phyloP scores from a whole-genome alignment of 2,329 filamentous ascomycete species.

The Fusarium sp. region DNA sequence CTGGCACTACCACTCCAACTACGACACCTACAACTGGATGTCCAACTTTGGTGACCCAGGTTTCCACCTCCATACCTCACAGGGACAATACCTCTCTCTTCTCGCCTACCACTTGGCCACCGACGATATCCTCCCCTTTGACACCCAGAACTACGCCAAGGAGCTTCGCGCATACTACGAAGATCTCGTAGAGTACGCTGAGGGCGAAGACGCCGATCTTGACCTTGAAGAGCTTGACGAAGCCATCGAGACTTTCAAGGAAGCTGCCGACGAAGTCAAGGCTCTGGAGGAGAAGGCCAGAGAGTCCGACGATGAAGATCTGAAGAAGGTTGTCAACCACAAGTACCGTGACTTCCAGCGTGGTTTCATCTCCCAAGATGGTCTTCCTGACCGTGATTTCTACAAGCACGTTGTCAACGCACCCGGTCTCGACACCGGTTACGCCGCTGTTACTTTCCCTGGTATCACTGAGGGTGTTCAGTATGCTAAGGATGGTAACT shows the following conservation, averaged over 20 bases:
- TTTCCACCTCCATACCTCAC: conserved; percentile 69
- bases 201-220: conserved; percentile 48
- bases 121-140: conserved; percentile 54
- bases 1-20: conserved; percentile 86
- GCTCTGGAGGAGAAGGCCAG: conserved; percentile 48
- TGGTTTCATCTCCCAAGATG: conserved; percentile 60
- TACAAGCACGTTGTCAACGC: conserved; percentile 61
- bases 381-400: conserved; percentile 58
- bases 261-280: conserved; percentile 48
- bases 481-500: conserved; percentile 53
- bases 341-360: conserved; percentile 62
- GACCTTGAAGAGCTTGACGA: conserved; percentile 53
- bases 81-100: conserved; percentile 60
- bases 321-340: conserved; percentile 55
- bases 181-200: conserved; percentile 50
- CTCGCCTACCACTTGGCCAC: conserved; percentile 54
- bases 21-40: conserved; percentile 89
- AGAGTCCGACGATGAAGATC: conserved; percentile 41
- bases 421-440: conserved; percentile 60
- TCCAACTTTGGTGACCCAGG: conserved; percentile 76
- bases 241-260: conserved; percentile 53
- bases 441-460: conserved; percentile 56
- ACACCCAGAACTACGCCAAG: conserved; percentile 54
- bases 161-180: conserved; percentile 54
- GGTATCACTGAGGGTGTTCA: conserved; percentile 76